Evolutionary conservation across 257 asterid genomes (phyloP).

Genomic region (Scutellaria barbata): DNA sequence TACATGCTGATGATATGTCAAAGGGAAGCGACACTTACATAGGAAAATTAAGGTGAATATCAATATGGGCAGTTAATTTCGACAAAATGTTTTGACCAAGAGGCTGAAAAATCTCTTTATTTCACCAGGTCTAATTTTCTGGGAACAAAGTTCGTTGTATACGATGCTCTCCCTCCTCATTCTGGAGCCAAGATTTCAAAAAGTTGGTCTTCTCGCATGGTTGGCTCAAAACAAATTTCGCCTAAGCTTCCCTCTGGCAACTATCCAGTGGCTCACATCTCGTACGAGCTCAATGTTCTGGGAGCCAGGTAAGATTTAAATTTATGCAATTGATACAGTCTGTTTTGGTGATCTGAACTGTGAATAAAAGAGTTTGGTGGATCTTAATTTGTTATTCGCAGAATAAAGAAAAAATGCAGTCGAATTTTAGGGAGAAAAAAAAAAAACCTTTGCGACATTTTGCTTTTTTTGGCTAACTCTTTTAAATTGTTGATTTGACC

Average conservation of each 20-base stretch:
- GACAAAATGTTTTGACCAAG: neutral
- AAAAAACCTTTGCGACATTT: neutral
- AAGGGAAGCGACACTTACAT: slow-evolving; percentile 64
- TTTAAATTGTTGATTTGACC: neutral
- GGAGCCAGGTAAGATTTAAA: slow-evolving; percentile 69
- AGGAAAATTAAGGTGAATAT: slow-evolving; percentile 80
- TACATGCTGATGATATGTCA: slow-evolving; percentile 62
- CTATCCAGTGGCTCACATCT: slow-evolving; percentile 79
- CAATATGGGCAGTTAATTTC: neutral
- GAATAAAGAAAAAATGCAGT: neutral
- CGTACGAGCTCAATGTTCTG: slow-evolving; percentile 79
- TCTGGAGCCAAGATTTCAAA: slow-evolving; percentile 63
- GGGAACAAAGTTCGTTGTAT: slow-evolving; percentile 80
- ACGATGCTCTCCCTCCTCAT: slow-evolving; percentile 69
- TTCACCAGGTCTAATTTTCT: slow-evolving; percentile 78
- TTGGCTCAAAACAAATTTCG: slow-evolving; percentile 60
- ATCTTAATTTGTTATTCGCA: neutral
- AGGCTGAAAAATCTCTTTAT: slow-evolving; percentile 28
- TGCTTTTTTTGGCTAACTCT: neutral
- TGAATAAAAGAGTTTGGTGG: slow-evolving; percentile 17
- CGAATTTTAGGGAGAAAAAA: neutral
- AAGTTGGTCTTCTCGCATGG: slow-evolving; percentile 57
- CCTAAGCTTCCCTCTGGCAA: slow-evolving; percentile 63
- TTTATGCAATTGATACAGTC: slow-evolving; percentile 10
- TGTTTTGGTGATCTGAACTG: neutral